Percentiles rank a stretch among this genome's conserved stretches.
phyloP scores from a whole-genome alignment of 257 asterid genomes.

The Scutellaria baicalensis region DNA sequence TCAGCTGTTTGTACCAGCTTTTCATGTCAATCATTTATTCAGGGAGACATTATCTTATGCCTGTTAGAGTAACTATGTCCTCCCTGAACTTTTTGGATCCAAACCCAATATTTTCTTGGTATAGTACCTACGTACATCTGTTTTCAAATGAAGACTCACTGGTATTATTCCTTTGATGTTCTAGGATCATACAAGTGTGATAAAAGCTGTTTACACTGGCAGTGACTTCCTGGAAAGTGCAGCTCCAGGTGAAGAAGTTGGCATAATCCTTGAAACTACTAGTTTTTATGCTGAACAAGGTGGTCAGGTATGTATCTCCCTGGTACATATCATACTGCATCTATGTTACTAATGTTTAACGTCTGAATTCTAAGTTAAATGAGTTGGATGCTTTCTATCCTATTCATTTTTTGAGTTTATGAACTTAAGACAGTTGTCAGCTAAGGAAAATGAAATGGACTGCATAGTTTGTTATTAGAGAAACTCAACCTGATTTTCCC shows the following conservation, averaged over 20 bases:
- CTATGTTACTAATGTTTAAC: no score
- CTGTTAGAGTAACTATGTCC: background rate
- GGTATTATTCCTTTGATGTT: slow-evolving; percentile 10
- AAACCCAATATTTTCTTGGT: background rate
- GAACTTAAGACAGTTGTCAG: background rate
- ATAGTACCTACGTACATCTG: background rate
- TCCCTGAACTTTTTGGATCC: background rate
- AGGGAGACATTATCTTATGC: background rate
- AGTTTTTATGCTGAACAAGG: slow-evolving; percentile 99
- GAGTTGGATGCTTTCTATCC: background rate
- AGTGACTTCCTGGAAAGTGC: slow-evolving; percentile 64
- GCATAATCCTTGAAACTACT: slow-evolving; percentile 73
- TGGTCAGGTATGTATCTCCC: slow-evolving; percentile 71
- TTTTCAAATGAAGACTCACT: background rate
- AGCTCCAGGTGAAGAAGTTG: slow-evolving; percentile 65
- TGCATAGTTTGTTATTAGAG: background rate
- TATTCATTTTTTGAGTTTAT: background rate
- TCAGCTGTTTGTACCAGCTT: background rate
- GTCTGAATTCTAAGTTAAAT: background rate
- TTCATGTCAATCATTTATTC: background rate
- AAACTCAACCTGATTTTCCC: background rate
- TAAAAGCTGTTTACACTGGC: slow-evolving; percentile 87
- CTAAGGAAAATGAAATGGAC: background rate
- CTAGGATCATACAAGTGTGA: slow-evolving; percentile 76
- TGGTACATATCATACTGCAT: background rate